Evolutionary conservation across 345 rosid genomes (phyloP), one percentile per base, ranked within the genome.

Genomic region (Arabidopsis suecica): DNA sequence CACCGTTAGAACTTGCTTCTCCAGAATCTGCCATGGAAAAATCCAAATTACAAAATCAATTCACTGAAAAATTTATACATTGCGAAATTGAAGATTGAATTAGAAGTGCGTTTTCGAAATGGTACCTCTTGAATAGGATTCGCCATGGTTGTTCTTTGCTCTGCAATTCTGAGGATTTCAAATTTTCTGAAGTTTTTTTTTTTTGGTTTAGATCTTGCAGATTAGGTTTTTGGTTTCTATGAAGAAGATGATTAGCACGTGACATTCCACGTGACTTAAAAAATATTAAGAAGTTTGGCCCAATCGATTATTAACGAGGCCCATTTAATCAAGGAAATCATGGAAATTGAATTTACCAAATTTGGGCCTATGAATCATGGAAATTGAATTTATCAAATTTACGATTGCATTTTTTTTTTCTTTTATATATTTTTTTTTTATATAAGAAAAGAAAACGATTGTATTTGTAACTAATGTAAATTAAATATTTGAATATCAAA

Each of bases 1-100:
- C 57, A 96, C 98, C 20, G 97, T 85, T 49, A 96, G 64, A 34
- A 90, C 81, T 71, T 90, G 96, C 84, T 92, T 88, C 90, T 90
- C 97, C 77, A 95, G 47, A 68, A 96, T 83, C 97, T 96, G 82
- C 54, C 58, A 53, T 40, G 3, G 20, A 30, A 30, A 33, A 28
- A 54, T 3, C 2, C 13, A 45, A 40, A 20, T 51, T 4, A 48
- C 72, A 48, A 55, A 55, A 55, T 69, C 50, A 22, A 40, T 38
- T 34, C 32, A 13, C 22, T 60, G 13, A 40, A 59, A 58, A 13
- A 14, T 14, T 14, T 23, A 42, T 42, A 9, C 22, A 20, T 45
- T 2, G 47, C n/a, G 8, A 5, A 30, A 22, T n/a, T 5, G 8
- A 20, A 49, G 50, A n/a, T n/a, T 6, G 20, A 22, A 33, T 2